These are phyloP conservation scores for Ulota crispa DNA, from an alignment of 225 moss, liverwort and hornwort genomes.

Conservation along the genomic window DNA sequence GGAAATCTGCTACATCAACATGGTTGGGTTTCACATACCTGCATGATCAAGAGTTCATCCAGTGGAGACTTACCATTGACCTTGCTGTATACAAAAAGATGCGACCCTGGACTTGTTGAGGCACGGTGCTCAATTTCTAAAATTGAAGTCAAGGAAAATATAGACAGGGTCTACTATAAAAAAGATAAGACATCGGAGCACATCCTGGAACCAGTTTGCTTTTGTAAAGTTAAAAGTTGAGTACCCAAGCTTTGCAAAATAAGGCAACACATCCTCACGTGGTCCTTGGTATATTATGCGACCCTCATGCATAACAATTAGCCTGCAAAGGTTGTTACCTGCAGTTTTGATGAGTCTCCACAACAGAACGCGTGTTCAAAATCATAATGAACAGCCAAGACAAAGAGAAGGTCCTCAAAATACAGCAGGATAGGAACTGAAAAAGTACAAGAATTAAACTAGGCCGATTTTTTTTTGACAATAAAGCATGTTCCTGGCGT, in stretches of 20 bases:
- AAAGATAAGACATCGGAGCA: background rate
- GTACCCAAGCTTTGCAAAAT: constrained; percentile 79
- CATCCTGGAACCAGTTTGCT: background rate
- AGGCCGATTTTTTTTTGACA: background rate
- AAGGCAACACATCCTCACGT: constrained; percentile 65
- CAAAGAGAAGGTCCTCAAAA: background rate
- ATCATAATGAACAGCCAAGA: background rate
- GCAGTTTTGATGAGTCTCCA: background rate
- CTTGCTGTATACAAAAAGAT: background rate
- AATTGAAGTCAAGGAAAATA: background rate
- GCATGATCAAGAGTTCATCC: constrained; percentile 23
- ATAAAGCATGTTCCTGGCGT: background rate
- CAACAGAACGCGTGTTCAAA: background rate
- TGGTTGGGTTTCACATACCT: constrained; percentile 82
- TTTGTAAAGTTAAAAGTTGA: background rate
- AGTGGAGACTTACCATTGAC: background rate
- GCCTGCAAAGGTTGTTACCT: constrained; percentile 34
- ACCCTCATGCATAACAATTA: constrained; percentile 79
- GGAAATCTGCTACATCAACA: constrained; percentile 84
- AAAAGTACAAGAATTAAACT: background rate
- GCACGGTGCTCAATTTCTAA: background rate
- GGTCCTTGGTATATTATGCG: constrained; percentile 79
- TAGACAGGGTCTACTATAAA: background rate
- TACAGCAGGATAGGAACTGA: background rate
- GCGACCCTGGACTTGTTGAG: background rate